A percentile compares a stretch with the other conserved stretches of the same genome.
Evolutionary conservation across 192 early-diverging fungal species (phyloP).

Genomic region (Fimicolochytrium jonesii): DNA sequence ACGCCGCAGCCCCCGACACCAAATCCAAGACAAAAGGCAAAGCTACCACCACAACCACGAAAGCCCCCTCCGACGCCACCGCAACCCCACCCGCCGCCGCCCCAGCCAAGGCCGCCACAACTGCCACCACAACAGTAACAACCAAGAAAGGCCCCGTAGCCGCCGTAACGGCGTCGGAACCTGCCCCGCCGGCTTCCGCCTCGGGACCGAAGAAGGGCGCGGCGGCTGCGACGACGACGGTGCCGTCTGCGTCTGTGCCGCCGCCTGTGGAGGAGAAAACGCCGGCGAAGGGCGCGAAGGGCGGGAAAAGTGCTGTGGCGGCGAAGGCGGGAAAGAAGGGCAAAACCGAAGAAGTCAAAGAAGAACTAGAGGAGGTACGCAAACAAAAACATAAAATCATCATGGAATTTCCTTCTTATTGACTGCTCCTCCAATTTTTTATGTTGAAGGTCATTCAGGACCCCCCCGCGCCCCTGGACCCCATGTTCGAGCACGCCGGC

Average conservation of each 20-base stretch:
- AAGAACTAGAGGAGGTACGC: constrained; percentile 48
- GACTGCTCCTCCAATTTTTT: too few relatives aligned
- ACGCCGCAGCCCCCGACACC: constrained; percentile 6
- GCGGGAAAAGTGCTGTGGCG: neutral
- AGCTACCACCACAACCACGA: constrained; percentile 1
- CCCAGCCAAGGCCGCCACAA: constrained; percentile 1
- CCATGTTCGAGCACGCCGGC: constrained; percentile 51
- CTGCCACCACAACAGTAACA: constrained; percentile 12
- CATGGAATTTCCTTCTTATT: too few relatives aligned
- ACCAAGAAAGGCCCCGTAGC: constrained; percentile 32
- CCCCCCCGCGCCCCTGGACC: constrained; percentile 30
- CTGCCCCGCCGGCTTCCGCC: neutral
- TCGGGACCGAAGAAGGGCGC: constrained; percentile 24
- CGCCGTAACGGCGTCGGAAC: constrained; percentile 1
- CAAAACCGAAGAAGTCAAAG: constrained; percentile 47
- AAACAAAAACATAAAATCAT: too few relatives aligned
- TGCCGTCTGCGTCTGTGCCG: neutral
- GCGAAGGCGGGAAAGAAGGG: constrained; percentile 40
- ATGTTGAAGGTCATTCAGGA: too few relatives aligned
- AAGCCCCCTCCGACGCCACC: too few relatives aligned
- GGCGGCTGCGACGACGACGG: neutral
- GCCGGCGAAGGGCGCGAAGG: constrained; percentile 1
- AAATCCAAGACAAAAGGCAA: constrained; percentile 24
- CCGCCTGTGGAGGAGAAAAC: neutral
- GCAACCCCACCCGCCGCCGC: constrained; percentile 20